Percentiles rank a stretch among this genome's conserved stretches.
Evolutionary conservation across 2,329 filamentous ascomycete species (phyloP).

Genomic region (Xylariales sp.): DNA sequence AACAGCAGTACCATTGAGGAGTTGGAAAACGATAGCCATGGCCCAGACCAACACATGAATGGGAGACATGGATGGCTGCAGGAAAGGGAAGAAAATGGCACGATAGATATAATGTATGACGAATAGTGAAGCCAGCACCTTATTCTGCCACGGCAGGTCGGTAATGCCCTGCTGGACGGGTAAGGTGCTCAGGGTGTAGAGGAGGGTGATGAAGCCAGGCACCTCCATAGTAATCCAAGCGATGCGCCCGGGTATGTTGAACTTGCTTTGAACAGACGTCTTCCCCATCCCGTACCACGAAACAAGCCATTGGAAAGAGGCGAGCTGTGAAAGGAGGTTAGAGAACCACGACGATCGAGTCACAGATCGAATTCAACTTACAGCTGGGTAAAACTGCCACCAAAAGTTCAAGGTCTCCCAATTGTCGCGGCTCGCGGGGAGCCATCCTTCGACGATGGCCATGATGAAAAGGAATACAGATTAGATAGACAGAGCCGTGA

Average conservation of each 20-base stretch:
- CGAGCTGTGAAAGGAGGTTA: constrained; percentile 64
- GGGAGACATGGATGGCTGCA: constrained; percentile 93
- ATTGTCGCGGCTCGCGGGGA: constrained; percentile 68
- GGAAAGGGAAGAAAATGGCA: constrained; percentile 81
- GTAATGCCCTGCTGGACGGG: constrained; percentile 67
- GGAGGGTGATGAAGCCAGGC: constrained; percentile 78
- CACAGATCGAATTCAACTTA: constrained; percentile 49
- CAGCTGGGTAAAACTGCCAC: constrained; percentile 68
- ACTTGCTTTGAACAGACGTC: constrained; percentile 76
- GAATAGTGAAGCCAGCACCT: constrained; percentile 77
- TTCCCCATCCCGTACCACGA: constrained; percentile 93
- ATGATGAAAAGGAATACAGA: constrained; percentile 46
- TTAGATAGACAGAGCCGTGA: not conserved
- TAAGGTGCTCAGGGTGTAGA: constrained; percentile 82
- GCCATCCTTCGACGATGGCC: constrained; percentile 64
- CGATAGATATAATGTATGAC: constrained; percentile 92
- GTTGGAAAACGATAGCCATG: constrained; percentile 77
- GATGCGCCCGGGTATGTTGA: constrained; percentile 90
- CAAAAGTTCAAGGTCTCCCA: constrained; percentile 64
- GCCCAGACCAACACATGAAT: constrained; percentile 78
- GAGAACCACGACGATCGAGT: constrained; percentile 4
- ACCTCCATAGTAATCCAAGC: constrained; percentile 92
- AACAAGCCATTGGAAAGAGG: constrained; percentile 78
- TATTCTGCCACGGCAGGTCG: constrained; percentile 80
- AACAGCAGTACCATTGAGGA: constrained; percentile 81